Percentiles rank a stretch among this genome's conserved stretches.
Conservation (phyloP, 257 asterid species). For the Plectranthus barbatus region DNA sequence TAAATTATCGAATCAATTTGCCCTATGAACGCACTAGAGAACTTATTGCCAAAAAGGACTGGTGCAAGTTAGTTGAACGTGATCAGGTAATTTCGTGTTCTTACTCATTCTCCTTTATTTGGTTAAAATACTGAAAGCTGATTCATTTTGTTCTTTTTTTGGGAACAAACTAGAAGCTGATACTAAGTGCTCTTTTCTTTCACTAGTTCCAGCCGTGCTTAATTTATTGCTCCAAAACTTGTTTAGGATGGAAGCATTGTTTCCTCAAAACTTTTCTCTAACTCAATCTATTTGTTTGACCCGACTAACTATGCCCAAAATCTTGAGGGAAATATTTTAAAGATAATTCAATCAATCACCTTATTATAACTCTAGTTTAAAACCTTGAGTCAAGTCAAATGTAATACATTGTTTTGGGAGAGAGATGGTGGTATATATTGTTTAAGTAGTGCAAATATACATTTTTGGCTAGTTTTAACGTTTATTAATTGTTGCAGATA, state of each 20-base stretch:
- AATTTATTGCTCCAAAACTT: background rate
- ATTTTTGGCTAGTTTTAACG: background rate
- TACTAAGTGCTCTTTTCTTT: background rate
- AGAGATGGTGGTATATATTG: background rate
- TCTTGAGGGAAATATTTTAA: too few species aligned
- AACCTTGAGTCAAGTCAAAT: too few species aligned
- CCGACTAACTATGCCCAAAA: background rate
- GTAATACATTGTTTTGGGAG: background rate
- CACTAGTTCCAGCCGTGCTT: too few species aligned
- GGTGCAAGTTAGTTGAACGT: conserved; percentile 56
- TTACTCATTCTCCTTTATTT: background rate
- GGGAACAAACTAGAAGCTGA: too few species aligned
- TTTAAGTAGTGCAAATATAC: background rate
- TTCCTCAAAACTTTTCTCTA: background rate
- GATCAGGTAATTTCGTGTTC: conserved; percentile 62
- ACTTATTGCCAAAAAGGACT: conserved; percentile 55
- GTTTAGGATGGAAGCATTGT: background rate
- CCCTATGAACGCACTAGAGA: conserved; percentile 61
- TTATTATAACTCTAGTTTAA: too few species aligned
- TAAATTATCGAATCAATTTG: conserved; percentile 60
- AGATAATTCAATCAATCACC: too few species aligned
- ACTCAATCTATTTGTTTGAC: background rate
- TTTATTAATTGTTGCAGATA: background rate
- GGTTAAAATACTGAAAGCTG: background rate
- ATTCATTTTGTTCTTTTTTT: too few species aligned